Evolutionary conservation across 768 basidiomycete species (phyloP).

Genomic region (Trametes cinnabarina): DNA sequence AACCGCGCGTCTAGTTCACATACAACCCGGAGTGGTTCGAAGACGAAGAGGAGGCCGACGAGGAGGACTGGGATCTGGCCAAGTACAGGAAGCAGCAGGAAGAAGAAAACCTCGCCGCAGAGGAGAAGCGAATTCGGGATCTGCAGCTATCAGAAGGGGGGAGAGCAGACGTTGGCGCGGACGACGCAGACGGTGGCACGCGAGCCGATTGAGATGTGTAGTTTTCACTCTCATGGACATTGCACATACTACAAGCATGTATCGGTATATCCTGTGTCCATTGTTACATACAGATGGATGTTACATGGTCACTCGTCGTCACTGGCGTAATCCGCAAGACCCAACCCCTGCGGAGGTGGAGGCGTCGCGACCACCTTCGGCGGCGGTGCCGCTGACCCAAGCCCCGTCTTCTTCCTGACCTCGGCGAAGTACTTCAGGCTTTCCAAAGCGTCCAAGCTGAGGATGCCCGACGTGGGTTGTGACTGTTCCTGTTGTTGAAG

Average conservation of each 20-base stretch:
- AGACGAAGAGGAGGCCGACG: conserved; percentile 58
- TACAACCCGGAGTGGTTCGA: conserved; percentile 96
- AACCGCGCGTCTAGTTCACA: conserved; percentile 62
- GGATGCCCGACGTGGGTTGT: conserved; percentile 52
- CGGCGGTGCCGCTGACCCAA: conserved; percentile 18
- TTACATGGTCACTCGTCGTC: conserved; percentile 44
- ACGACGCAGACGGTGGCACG: conserved; percentile 28
- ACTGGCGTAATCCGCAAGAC: conserved; percentile 76
- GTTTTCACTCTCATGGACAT: not conserved
- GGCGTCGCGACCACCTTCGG: conserved; percentile 30
- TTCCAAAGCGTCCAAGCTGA: conserved; percentile 84
- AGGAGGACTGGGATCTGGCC: conserved; percentile 48
- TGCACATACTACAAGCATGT: conserved; percentile 6
- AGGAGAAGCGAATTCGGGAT: conserved; percentile 50
- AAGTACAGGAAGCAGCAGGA: conserved; percentile 64
- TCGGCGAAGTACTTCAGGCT: conserved; percentile 90
- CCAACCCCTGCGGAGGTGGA: conserved; percentile 48
- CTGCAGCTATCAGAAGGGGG: conserved; percentile 36
- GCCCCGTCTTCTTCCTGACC: conserved; percentile 68
- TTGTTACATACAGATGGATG: conserved; percentile 13
- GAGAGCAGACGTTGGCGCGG: conserved; percentile 31
- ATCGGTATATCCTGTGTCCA: conserved; percentile 16
- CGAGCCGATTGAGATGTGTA: not conserved
- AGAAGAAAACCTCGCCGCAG: conserved; percentile 54
- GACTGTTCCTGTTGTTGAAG: conserved; percentile 31